phyloP scores from a whole-genome alignment of 306 rosid genomes.

The Cicer chorassanicum region DNA sequence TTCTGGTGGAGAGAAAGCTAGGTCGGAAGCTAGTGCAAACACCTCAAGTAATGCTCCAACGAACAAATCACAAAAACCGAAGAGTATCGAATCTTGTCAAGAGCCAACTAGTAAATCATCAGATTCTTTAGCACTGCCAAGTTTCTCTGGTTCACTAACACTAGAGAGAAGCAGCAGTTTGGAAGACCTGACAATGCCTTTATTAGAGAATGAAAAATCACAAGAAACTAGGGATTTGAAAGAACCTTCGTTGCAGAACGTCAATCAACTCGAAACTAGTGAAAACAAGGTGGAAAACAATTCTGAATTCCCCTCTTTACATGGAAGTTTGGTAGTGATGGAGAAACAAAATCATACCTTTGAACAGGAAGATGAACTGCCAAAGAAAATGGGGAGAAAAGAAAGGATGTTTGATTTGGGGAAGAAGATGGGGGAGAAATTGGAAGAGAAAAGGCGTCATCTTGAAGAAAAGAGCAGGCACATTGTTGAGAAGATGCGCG shows the following conservation, averaged over 20 bases:
- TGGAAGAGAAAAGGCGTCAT: conserved; percentile 86
- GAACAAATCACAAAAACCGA: conserved; percentile 41
- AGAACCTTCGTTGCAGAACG: conserved; percentile 51
- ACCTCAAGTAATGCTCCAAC: conserved; percentile 51
- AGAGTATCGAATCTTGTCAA: conserved; percentile 42
- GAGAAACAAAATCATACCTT: conserved; percentile 49
- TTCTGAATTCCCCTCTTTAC: conserved; percentile 41
- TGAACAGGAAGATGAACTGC: conserved; percentile 60
- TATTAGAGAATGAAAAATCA: conserved; percentile 53
- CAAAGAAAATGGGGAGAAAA: conserved; percentile 75
- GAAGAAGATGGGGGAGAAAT: conserved; percentile 86
- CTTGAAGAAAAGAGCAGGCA: conserved; percentile 82
- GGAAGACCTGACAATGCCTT: conserved; percentile 58
- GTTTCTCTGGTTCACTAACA: conserved; percentile 40
- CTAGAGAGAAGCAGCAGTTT: conserved; percentile 37
- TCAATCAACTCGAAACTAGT: conserved; percentile 38
- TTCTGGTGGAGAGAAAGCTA: conserved; percentile 46
- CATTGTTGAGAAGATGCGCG: conserved; percentile 93
- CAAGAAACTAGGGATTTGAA: conserved; percentile 41
- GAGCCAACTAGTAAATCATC: conserved; percentile 50
- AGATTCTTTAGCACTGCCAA: conserved; percentile 40
- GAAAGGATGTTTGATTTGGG: conserved; percentile 82
- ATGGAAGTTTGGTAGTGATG: conserved; percentile 34
- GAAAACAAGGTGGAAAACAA: conserved; percentile 46
- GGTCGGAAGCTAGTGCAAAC: conserved; percentile 47